Conservation (phyloP, 257 asterid genomes). For the Nicotiana attenuata region DNA sequence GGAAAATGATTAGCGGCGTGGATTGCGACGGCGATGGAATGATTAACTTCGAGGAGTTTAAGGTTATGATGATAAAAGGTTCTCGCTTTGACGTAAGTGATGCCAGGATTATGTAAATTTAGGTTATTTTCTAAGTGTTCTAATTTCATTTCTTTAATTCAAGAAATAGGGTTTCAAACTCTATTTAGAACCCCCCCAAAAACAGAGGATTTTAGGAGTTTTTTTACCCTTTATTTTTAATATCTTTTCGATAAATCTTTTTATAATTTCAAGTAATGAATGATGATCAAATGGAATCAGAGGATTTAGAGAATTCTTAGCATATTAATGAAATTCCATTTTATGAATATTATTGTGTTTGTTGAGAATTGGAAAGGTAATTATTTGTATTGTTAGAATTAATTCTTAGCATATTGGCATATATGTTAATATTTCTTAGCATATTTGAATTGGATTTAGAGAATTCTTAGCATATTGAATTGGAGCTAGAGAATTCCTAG, state of each 20-base stretch:
- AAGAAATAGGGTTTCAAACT: neutral
- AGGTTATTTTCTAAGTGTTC: neutral
- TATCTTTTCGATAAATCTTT: neutral
- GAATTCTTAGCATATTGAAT: no score
- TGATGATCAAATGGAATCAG: neutral
- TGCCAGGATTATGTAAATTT: neutral
- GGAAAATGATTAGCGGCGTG: constrained; percentile 72
- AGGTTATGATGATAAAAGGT: constrained; percentile 78
- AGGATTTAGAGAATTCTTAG: neutral
- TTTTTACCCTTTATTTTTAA: neutral
- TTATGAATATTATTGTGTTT: neutral
- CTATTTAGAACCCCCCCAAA: neutral
- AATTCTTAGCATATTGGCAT: no score
- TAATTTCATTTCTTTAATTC: neutral
- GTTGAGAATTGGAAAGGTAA: neutral
- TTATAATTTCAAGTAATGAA: neutral
- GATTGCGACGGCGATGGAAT: constrained; percentile 71
- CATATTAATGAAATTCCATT: neutral
- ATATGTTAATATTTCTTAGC: no score
- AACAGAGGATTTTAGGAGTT: neutral
- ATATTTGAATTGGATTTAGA: no score
- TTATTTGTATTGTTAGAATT: no score
- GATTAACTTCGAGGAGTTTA: constrained; percentile 79
- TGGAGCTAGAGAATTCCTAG: no score
- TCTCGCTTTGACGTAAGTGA: constrained; percentile 31